Evolutionary conservation across 2,329 filamentous ascomycete species (phyloP).

Genomic region (Aureobasidium subglaciale): DNA sequence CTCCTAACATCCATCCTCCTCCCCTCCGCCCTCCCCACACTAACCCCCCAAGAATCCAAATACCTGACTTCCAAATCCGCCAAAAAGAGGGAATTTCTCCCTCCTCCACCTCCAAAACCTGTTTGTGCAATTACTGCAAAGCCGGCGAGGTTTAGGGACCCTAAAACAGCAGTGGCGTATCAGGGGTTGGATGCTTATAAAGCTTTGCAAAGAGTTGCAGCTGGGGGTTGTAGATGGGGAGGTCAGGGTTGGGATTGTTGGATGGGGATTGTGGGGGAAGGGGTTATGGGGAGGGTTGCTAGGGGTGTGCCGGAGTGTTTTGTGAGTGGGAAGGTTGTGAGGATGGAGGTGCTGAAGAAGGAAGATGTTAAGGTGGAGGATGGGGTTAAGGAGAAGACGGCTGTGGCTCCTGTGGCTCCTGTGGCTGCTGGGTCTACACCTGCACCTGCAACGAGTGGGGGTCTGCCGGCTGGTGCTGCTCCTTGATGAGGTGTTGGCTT

Average conservation of each 20-base stretch:
- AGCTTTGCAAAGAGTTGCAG: conserved; percentile 67
- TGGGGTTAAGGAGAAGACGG: neutral
- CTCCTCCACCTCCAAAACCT: conserved; percentile 26
- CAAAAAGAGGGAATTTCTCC: conserved; percentile 31
- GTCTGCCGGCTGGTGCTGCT: too few species aligned
- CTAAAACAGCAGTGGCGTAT: conserved; percentile 75
- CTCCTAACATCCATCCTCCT: conserved; percentile 52
- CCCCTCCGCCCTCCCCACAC: conserved; percentile 39
- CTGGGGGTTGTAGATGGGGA: conserved; percentile 72
- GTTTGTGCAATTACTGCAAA: conserved; percentile 77
- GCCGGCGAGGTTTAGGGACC: conserved; percentile 76
- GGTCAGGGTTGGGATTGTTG: conserved; percentile 70
- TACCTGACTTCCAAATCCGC: conserved; percentile 47
- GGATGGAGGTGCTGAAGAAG: conserved; percentile 11
- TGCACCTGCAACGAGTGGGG: neutral
- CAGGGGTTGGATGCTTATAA: conserved; percentile 72
- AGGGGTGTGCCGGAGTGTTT: conserved; percentile 77
- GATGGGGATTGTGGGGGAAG: conserved; percentile 53
- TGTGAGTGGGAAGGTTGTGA: conserved; percentile 12
- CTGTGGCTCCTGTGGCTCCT: neutral
- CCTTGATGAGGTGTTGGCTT: too few species aligned
- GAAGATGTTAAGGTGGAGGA: conserved; percentile 2
- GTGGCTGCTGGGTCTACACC: neutral
- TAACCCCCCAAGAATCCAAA: conserved; percentile 43
- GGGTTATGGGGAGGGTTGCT: conserved; percentile 49